Evolutionary conservation across 106 monocot genomes (phyloP).

Genomic region (Dioscorea dumetorum): DNA sequence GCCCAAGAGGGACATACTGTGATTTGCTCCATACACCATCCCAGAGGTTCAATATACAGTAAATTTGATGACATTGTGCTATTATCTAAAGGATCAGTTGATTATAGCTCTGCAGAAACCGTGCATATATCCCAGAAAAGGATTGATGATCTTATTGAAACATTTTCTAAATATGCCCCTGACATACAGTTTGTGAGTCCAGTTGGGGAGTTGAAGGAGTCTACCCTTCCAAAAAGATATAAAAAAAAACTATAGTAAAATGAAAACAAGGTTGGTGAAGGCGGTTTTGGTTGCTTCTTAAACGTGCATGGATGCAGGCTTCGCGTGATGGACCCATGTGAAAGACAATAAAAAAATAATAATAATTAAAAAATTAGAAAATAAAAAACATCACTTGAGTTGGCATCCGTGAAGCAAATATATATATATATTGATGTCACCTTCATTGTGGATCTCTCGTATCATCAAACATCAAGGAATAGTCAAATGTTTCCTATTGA

Average conservation of each 20-base stretch:
- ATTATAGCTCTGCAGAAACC: slow-evolving; percentile 82
- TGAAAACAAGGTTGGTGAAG: slow-evolving; percentile 74
- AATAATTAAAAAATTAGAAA: too few relatives aligned
- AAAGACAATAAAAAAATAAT: too few relatives aligned
- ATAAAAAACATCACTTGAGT: too few relatives aligned
- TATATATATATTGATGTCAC: too few relatives aligned
- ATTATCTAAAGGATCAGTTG: slow-evolving; percentile 78
- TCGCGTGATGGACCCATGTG: too few relatives aligned
- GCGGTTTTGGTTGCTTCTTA: slow-evolving; percentile 85
- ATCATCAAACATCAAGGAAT: too few relatives aligned
- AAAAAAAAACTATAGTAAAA: slow-evolving; percentile 36
- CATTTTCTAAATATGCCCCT: slow-evolving; percentile 39
- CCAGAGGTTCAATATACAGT: slow-evolving; percentile 85
- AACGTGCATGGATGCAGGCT: slow-evolving; percentile 98
- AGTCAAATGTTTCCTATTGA: too few relatives aligned
- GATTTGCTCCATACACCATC: slow-evolving; percentile 97
- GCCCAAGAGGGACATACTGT: slow-evolving; percentile 93
- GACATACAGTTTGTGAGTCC: slow-evolving; percentile 28
- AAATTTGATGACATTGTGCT: slow-evolving; percentile 96
- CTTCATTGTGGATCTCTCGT: too few relatives aligned
- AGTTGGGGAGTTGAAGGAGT: slow-evolving; percentile 16
- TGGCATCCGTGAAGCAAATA: too few relatives aligned
- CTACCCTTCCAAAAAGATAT: slow-evolving; percentile 19
- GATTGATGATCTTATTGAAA: slow-evolving; percentile 78
- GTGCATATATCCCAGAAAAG: slow-evolving; percentile 58